These are phyloP conservation scores for Amanita muscaria DNA, from an alignment of 768 basidiomycete genomes.

Conservation along the genomic window DNA sequence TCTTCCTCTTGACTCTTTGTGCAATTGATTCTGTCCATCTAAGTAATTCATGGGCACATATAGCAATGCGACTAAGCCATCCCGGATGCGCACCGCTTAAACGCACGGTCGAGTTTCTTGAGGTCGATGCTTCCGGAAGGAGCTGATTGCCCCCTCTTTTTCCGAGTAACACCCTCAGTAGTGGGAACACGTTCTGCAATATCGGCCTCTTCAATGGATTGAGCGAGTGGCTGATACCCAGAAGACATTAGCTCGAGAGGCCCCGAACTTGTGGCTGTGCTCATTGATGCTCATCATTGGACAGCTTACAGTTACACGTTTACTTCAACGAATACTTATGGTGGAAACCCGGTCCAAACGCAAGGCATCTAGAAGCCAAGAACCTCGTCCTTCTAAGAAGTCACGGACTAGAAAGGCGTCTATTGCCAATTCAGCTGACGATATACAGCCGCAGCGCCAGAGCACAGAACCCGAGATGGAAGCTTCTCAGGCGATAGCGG, in stretches of 20 bases:
- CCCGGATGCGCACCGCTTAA: slow-evolving; percentile 53
- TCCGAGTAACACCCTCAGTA: slow-evolving; percentile 6
- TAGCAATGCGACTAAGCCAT: background rate
- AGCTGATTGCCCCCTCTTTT: slow-evolving; percentile 19
- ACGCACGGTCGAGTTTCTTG: slow-evolving; percentile 70
- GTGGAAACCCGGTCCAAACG: too few species aligned
- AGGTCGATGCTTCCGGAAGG: slow-evolving; percentile 69
- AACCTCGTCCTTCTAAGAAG: background rate
- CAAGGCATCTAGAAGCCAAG: too few species aligned
- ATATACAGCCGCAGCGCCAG: too few species aligned
- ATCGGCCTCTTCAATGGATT: slow-evolving; percentile 26
- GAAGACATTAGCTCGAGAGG: slow-evolving; percentile 27
- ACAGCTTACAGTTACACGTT: background rate
- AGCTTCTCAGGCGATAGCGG: too few species aligned
- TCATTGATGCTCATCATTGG: background rate
- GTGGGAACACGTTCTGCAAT: slow-evolving; percentile 20
- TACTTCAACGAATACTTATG: too few species aligned
- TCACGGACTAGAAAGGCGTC: background rate
- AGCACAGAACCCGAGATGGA: too few species aligned
- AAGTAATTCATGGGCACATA: background rate
- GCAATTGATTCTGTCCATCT: slow-evolving; percentile 87
- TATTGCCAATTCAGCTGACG: too few species aligned
- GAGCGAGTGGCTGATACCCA: slow-evolving; percentile 40
- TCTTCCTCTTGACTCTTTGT: slow-evolving; percentile 76
- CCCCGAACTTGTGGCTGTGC: background rate